These are phyloP conservation scores for Helicostylum pulchrum DNA, from an alignment of 192 early-diverging fungal genomes.

Conservation along the genomic window DNA sequence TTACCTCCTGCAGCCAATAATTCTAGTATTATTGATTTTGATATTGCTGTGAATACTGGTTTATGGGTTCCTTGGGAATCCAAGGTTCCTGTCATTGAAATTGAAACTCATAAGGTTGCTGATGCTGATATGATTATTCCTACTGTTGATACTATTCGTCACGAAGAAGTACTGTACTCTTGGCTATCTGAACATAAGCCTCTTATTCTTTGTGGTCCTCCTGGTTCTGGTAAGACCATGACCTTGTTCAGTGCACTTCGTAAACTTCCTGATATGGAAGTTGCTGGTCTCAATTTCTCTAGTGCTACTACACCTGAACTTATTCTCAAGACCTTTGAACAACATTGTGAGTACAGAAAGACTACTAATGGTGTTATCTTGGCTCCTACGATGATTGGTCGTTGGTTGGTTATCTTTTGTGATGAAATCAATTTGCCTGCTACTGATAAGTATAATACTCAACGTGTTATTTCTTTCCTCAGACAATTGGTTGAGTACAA, in stretches of 20 bases:
- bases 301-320: slow-evolving; percentile 95
- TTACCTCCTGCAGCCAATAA: slow-evolving; percentile 53
- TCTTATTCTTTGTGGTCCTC: slow-evolving; percentile 95
- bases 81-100: slow-evolving; percentile 90
- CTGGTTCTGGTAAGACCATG: slow-evolving; percentile 99
- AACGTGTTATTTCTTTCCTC: slow-evolving; percentile 95
- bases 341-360: slow-evolving; percentile 97
- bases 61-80: slow-evolving; percentile 91
- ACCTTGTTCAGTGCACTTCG: slow-evolving; percentile 94
- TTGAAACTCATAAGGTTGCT: slow-evolving; percentile 89
- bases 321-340: slow-evolving; percentile 93
- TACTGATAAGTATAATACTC: slow-evolving; percentile 94
- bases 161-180: slow-evolving; percentile 93
- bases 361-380: slow-evolving; percentile 88
- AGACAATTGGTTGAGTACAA: slow-evolving; percentile 92
- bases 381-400: slow-evolving; percentile 75
- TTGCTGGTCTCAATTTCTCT: slow-evolving; percentile 98
- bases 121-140: slow-evolving; percentile 95
- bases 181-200: slow-evolving; percentile 96
- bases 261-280: slow-evolving; percentile 91
- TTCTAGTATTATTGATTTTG: slow-evolving; percentile 81
- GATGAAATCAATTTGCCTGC: slow-evolving; percentile 99
- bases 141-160: slow-evolving; percentile 95
- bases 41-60: slow-evolving; percentile 73
- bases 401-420: slow-evolving; percentile 98